phyloP scores from a whole-genome alignment of 2,329 filamentous ascomycete genomes.

The Nigrospora oryzae region DNA sequence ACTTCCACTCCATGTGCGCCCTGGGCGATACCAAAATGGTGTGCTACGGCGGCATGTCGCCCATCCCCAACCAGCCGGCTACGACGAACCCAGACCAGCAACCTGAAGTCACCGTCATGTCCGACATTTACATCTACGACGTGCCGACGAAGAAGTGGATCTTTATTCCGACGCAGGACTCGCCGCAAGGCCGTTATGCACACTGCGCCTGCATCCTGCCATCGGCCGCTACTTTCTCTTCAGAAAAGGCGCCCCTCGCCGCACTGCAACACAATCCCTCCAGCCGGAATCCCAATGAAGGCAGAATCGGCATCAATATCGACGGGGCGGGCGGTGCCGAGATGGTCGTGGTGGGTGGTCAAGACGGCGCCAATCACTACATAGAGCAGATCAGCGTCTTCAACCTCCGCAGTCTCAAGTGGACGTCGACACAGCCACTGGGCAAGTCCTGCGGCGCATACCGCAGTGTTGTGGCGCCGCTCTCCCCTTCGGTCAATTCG shows the following conservation, averaged over 20 bases:
- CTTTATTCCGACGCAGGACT: conserved; percentile 68
- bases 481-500: conserved; percentile 57
- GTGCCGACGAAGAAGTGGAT: conserved; percentile 78
- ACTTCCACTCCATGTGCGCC: conserved; percentile 94
- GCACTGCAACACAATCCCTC: conserved; percentile 86
- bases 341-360: conserved; percentile 94
- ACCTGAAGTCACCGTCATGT: conserved; percentile 92
- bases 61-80: conserved; percentile 46
- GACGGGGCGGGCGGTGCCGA: conserved; percentile 90
- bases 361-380: conserved; percentile 96
- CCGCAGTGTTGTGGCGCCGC: conserved; percentile 83
- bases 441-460: conserved; percentile 95
- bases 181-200: conserved; percentile 89
- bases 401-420: conserved; percentile 89
- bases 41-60: conserved; percentile 97
- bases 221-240: conserved; percentile 80
- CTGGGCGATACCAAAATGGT: conserved; percentile 93
- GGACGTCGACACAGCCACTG: conserved; percentile 81
- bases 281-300: conserved; percentile 75
- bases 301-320: conserved; percentile 77
- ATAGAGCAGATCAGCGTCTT: conserved; percentile 99
- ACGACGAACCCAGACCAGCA: conserved; percentile 52
- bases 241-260: conserved; percentile 72
- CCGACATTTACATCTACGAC: conserved; percentile 93
- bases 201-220: conserved; percentile 91